phyloP scores from a whole-genome alignment of 2,329 filamentous ascomycete species.

The Fusarium mexicanum region DNA sequence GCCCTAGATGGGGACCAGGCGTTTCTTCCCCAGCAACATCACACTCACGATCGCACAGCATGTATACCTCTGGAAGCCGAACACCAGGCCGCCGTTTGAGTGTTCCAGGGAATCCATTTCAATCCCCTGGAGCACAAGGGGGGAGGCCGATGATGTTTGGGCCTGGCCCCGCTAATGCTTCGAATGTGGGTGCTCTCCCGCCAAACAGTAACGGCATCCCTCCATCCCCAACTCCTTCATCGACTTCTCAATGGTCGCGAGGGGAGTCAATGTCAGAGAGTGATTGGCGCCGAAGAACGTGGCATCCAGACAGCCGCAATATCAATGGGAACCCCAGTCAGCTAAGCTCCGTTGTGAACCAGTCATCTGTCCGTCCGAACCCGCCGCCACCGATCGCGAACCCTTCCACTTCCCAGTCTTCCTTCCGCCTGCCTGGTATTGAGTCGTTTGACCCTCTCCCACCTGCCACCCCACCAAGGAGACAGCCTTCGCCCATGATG shows the following conservation, averaged over 20 bases:
- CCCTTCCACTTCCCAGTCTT: constrained; percentile 62
- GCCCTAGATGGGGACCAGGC: constrained; percentile 76
- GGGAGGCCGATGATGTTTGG: constrained; percentile 66
- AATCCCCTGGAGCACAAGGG: constrained; percentile 66
- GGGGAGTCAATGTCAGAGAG: constrained; percentile 77
- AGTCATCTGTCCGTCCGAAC: constrained; percentile 67
- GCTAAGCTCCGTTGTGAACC: constrained; percentile 78
- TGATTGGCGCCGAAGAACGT: constrained; percentile 84
- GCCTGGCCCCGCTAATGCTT: constrained; percentile 64
- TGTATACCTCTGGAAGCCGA: constrained; percentile 72
- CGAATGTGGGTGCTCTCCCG: constrained; percentile 65
- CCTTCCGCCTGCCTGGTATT: constrained; percentile 83
- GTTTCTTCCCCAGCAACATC: constrained; percentile 78
- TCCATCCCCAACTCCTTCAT: constrained; percentile 72
- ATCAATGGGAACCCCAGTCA: constrained; percentile 74
- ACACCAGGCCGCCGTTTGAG: constrained; percentile 80
- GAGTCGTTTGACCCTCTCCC: constrained; percentile 88
- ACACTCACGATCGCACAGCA: constrained; percentile 75
- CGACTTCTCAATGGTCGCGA: constrained; percentile 69
- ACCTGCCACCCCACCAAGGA: constrained; percentile 69
- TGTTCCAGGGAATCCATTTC: constrained; percentile 81
- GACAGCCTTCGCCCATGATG: constrained; percentile 80
- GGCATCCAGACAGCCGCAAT: constrained; percentile 82
- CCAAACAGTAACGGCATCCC: constrained; percentile 67
- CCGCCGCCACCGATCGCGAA: constrained; percentile 61